phyloP scores from a whole-genome alignment of 2,329 filamentous ascomycete genomes.

The Ophiostoma perfectum region DNA sequence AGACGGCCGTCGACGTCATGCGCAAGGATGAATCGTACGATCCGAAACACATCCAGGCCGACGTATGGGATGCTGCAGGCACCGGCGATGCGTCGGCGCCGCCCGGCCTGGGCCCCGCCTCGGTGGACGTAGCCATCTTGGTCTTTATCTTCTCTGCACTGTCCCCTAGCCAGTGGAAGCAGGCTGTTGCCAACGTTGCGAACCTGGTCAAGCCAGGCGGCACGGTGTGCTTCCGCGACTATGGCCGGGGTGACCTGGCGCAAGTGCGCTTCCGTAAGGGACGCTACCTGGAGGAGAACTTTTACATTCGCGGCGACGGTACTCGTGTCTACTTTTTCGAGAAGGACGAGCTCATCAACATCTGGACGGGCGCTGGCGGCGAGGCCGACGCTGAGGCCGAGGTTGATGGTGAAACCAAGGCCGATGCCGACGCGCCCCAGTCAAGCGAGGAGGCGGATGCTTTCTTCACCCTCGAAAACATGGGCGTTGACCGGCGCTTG shows the following conservation, averaged over 20 bases:
- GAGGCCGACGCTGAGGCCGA: not conserved
- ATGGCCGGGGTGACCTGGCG: constrained; percentile 88
- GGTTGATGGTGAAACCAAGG: constrained; percentile 19
- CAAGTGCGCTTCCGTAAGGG: constrained; percentile 97
- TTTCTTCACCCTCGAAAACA: constrained; percentile 65
- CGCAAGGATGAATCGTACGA: constrained; percentile 72
- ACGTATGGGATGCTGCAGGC: constrained; percentile 87
- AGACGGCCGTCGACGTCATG: constrained; percentile 91
- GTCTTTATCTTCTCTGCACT: constrained; percentile 97
- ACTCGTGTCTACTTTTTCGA: constrained; percentile 98
- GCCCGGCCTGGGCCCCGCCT: constrained; percentile 67
- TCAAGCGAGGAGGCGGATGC: constrained; percentile 24
- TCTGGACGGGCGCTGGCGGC: constrained; percentile 58
- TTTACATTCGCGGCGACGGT: constrained; percentile 92
- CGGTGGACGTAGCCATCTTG: constrained; percentile 86
- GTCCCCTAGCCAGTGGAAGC: constrained; percentile 75
- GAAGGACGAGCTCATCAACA: constrained; percentile 67
- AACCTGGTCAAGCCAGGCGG: constrained; percentile 84
- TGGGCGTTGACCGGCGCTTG: constrained; percentile 81
- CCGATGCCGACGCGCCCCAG: constrained; percentile 15
- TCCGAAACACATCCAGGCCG: constrained; percentile 64
- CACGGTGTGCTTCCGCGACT: constrained; percentile 92
- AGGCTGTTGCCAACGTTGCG: constrained; percentile 75
- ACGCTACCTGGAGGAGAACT: constrained; percentile 90
- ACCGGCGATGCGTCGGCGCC: constrained; percentile 54